Evolutionary conservation across 2,329 filamentous ascomycete species (phyloP).

Genomic region (Sporothrix euskadiensis): DNA sequence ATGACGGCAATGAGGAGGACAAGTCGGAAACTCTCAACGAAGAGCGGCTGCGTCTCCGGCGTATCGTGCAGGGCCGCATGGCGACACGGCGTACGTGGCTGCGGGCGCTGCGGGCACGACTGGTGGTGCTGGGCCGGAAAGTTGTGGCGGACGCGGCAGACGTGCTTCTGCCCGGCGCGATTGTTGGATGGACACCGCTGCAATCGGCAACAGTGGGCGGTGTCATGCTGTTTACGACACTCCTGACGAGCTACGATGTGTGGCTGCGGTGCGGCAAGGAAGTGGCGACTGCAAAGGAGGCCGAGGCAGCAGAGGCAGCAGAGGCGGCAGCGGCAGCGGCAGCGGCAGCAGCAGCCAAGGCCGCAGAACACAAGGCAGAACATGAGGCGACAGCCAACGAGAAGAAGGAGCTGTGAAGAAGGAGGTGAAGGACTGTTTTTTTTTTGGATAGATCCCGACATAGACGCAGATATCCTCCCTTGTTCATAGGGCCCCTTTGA

Average conservation of each 20-base stretch:
- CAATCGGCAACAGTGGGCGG: constrained; percentile 55
- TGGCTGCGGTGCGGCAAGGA: constrained; percentile 51
- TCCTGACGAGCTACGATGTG: constrained; percentile 60
- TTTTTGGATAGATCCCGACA: not conserved
- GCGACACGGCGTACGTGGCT: constrained; percentile 38
- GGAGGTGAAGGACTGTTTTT: not conserved
- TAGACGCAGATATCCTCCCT: not conserved
- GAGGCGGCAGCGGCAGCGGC: too few species aligned
- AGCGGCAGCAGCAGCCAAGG: not conserved
- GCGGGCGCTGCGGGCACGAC: constrained; percentile 32
- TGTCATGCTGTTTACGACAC: constrained; percentile 62
- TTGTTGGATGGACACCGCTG: constrained; percentile 61
- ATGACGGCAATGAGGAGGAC: constrained; percentile 29
- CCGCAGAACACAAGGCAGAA: not conserved
- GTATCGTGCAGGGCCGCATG: constrained; percentile 40
- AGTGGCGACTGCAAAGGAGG: not conserved
- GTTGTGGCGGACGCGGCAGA: constrained; percentile 62
- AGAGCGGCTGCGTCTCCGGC: constrained; percentile 43
- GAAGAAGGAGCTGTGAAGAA: not conserved
- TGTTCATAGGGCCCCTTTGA: not conserved
- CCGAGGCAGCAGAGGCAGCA: not conserved
- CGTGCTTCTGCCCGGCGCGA: constrained; percentile 59
- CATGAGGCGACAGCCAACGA: not conserved
- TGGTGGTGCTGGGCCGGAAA: constrained; percentile 43
- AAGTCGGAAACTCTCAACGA: constrained; percentile 33